Percentiles rank a stretch among this genome's conserved stretches.
These are phyloP conservation scores for Chlorella sp. DNA, from an alignment of 139 green algal genomes.

Conservation along the genomic window DNA sequence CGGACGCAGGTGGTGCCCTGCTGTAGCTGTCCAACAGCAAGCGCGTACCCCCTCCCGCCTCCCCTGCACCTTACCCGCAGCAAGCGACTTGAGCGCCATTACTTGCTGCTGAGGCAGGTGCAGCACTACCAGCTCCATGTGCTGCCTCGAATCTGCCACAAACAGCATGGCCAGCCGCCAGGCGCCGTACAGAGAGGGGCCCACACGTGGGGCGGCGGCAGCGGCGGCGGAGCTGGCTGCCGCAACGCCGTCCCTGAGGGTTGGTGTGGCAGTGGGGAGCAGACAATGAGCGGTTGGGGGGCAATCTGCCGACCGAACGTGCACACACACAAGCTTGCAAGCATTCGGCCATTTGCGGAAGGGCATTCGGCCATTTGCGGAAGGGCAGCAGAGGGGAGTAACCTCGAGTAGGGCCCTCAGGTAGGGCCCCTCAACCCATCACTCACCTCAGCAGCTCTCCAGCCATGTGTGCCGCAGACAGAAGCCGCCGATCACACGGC, in stretches of 20 bases:
- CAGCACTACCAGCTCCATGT: background rate
- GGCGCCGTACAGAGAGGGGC: background rate
- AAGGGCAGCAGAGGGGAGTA: no score
- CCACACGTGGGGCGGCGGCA: background rate
- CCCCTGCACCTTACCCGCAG: background rate
- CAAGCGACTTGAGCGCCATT: constrained; percentile 7
- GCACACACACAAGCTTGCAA: no score
- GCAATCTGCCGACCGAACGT: no score
- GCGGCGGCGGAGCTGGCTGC: background rate
- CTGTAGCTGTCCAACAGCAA: no score
- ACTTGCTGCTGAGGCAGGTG: background rate
- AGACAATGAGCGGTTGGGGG: no score
- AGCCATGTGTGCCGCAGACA: background rate
- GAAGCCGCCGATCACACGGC: background rate
- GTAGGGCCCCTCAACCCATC: background rate
- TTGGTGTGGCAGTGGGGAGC: background rate
- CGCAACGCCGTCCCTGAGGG: background rate
- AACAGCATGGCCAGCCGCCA: background rate
- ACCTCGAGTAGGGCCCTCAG: no score
- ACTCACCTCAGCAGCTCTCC: background rate
- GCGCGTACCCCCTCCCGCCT: no score
- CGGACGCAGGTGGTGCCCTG: no score
- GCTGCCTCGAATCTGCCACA: background rate
- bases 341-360: no score
- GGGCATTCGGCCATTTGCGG: no score